Evolutionary conservation across 2,329 filamentous ascomycete genomes (phyloP), one percentile per base, ranked within the genome.

Genomic region (Davidsoniella eucalypti): DNA sequence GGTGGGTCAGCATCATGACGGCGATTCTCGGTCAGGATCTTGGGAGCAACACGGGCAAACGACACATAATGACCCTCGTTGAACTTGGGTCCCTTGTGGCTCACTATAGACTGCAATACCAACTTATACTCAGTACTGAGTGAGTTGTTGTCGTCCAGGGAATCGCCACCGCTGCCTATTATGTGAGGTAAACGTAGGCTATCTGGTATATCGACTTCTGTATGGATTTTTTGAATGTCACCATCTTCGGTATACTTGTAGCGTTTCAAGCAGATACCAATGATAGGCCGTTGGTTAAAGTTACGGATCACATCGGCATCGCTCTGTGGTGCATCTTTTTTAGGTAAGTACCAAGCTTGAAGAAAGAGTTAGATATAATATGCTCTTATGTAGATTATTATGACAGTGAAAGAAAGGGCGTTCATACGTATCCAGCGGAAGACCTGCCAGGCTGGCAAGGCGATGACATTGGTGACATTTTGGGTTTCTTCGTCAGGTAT

Each of bases 391-490:
- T 41, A 16, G 23, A 14, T 14, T 44, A 47, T 26, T 18, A 37
- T 14, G 38, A 41, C 16, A 51, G 17, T 16, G 52, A 8, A 14
- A 48, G n/a, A 38, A 21, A 43, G 44, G 50, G 49, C 6, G 49
- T 58, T 71, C 83, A 66, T 68, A 87, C 84, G 88, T 58, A 95
- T 87, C 23, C 96, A 69, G 59, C 84, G 87, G 66, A 95, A 96
- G 60, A 96, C 94, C 59, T 95, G 90, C 87, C 88, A 96, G 2
- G 92, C 92, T 37, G 90, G 90, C 69, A 96, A 94, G 52, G 90
- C 81, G 12, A 96, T 84, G 58, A 94, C 88, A 60, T 90, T 94
- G 57, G 67, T 70, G 51, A 71, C 69, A 2, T 67, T 70, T 10
- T 72, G 74, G 61, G 57, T 61, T 63, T 50, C 48, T 17, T 18